phyloP scores from a whole-genome alignment of 2,329 filamentous ascomycete genomes.

The Colletotrichum chrysophilum region DNA sequence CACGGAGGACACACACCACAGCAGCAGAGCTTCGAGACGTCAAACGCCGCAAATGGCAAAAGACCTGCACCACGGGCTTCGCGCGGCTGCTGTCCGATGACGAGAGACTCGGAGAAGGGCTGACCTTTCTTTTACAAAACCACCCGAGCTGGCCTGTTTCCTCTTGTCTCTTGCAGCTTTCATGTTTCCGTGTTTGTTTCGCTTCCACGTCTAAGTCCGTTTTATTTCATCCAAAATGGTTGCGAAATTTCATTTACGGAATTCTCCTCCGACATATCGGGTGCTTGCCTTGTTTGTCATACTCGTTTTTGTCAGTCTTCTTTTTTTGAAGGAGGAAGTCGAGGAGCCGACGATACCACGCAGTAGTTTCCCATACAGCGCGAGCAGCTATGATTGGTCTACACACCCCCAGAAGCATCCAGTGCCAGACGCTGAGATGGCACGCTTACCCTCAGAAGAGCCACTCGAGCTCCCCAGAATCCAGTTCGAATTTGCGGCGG shows the following conservation, averaged over 20 bases:
- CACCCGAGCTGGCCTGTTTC: neutral
- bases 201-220: neutral
- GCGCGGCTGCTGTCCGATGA: conserved; percentile 1
- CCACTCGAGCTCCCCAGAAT: conserved; percentile 11
- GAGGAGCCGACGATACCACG: neutral
- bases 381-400: conserved; percentile 26
- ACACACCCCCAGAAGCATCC: conserved; percentile 21
- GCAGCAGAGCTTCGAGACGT: conserved; percentile 14
- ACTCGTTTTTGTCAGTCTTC: conserved; percentile 4
- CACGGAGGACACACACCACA: neutral
- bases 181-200: neutral
- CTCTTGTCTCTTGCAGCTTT: neutral
- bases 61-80: neutral
- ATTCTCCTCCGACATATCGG: conserved; percentile 17
- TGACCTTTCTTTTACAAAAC: neutral
- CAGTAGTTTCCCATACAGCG: neutral
- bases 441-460: conserved; percentile 9
- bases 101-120: neutral
- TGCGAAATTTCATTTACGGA: conserved; percentile 16
- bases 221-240: conserved; percentile 6
- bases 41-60: conserved; percentile 15
- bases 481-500: conserved; percentile 16
- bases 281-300: conserved; percentile 13
- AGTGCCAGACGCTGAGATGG: conserved; percentile 22
- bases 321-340: neutral